phyloP scores from a whole-genome alignment of 1,284 basidiomycete genomes.

The Pyrrhoderma lamaoense region DNA sequence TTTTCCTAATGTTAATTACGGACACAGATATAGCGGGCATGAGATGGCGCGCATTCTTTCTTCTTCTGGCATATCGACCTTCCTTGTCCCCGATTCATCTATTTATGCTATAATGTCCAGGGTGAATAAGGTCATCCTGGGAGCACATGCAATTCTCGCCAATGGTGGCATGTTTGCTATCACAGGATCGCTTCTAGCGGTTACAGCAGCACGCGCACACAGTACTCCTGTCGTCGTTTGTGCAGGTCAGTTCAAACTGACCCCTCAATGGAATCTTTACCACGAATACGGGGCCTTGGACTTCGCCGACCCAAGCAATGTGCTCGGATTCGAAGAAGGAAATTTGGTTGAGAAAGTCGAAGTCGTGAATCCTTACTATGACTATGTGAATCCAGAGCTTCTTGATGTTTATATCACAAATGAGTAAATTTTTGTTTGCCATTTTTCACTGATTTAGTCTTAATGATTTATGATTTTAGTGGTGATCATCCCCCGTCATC shows the following conservation, averaged over 20 bases:
- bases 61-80: conserved; percentile 78
- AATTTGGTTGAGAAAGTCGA: conserved; percentile 78
- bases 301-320: conserved; percentile 79
- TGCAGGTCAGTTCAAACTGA: conserved; percentile 94
- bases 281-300: conserved; percentile 84
- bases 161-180: conserved; percentile 93
- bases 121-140: conserved; percentile 93
- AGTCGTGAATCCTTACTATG: conserved; percentile 88
- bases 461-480: conserved; percentile 34
- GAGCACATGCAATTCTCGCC: conserved; percentile 89
- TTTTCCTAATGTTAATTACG: conserved; percentile 4
- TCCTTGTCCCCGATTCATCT: conserved; percentile 92
- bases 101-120: conserved; percentile 95
- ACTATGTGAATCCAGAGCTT: conserved; percentile 89
- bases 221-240: conserved; percentile 92
- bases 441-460: conserved; percentile 11
- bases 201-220: conserved; percentile 87
- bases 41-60: conserved; percentile 79
- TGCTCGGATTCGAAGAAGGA: conserved; percentile 77
- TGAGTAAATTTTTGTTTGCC: conserved; percentile 66
- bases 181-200: conserved; percentile 78
- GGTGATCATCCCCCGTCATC: conserved; percentile 91
- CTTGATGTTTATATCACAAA: conserved; percentile 96
- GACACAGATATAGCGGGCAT: conserved; percentile 71
- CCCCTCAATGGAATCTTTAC: conserved; percentile 89